Evolutionary conservation across 1,139 yeast genomes (phyloP).

Genomic region (Debaryomyces singareniensis): DNA sequence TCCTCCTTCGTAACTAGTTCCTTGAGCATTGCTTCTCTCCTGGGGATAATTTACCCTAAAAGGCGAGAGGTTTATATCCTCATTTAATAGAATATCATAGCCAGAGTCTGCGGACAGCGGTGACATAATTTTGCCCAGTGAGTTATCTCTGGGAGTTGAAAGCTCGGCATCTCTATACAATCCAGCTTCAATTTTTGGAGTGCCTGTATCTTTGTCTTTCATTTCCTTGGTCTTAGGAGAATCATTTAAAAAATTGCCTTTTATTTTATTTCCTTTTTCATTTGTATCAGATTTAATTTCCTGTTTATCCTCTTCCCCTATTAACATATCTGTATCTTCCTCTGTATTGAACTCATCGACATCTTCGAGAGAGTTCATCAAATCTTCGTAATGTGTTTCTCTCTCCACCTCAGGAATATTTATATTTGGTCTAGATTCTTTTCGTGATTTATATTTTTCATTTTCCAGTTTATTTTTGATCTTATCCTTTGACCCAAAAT

Average conservation of each 20-base stretch:
- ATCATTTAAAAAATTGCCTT: too few relatives aligned
- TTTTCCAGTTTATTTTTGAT: neutral
- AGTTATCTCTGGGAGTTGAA: neutral
- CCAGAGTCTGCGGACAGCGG: neutral
- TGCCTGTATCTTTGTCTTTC: neutral
- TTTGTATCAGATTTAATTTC: too few relatives aligned
- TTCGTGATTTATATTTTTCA: neutral
- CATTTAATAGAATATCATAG: slow-evolving; percentile 1
- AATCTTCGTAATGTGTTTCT: neutral
- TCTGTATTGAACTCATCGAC: neutral
- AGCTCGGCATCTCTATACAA: neutral
- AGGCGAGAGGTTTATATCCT: slow-evolving; percentile 26
- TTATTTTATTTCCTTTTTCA: too few relatives aligned
- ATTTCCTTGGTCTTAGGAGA: too few relatives aligned
- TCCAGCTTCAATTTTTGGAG: neutral
- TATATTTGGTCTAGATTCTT: neutral
- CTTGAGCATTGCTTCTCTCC: slow-evolving; percentile 1
- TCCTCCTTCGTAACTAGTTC: slow-evolving; percentile 3
- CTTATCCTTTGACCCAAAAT: slow-evolving; percentile 3
- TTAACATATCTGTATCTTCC: slow-evolving; percentile 7
- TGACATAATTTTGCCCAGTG: neutral
- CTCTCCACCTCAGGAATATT: neutral
- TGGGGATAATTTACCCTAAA: slow-evolving; percentile 19
- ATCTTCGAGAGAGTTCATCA: neutral
- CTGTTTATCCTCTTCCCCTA: slow-evolving; percentile 2